Evolutionary conservation across 2,329 filamentous ascomycete genomes (phyloP).

Genomic region (Thielaviopsis ethacetica): DNA sequence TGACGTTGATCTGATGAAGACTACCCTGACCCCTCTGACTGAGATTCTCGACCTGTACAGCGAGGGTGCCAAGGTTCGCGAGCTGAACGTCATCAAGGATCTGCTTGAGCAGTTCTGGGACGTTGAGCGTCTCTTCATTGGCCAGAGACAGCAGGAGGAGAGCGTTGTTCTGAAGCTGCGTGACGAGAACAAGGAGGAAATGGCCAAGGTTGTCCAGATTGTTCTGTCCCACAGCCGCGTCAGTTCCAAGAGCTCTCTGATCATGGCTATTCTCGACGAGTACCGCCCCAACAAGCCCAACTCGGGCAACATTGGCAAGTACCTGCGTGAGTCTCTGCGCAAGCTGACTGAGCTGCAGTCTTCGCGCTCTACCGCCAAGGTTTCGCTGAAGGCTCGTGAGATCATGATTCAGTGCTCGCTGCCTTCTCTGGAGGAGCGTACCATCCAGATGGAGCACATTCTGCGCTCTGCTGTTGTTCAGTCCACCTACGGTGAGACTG

Average conservation of each 20-base stretch:
- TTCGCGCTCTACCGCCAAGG: constrained; percentile 69
- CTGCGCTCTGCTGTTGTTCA: constrained; percentile 88
- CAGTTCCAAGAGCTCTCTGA: constrained; percentile 80
- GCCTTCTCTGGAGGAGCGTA: constrained; percentile 88
- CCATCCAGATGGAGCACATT: constrained; percentile 96
- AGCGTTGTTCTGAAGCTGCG: constrained; percentile 85
- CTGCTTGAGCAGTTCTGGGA: constrained; percentile 70
- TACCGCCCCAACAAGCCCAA: constrained; percentile 91
- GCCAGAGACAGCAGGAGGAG: constrained; percentile 72
- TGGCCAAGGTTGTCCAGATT: constrained; percentile 66
- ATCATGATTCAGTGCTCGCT: constrained; percentile 94
- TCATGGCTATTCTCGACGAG: constrained; percentile 80
- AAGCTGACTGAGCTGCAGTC: constrained; percentile 84
- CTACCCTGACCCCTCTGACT: constrained; percentile 57
- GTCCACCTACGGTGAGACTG: constrained; percentile 92
- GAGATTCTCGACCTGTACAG: constrained; percentile 65
- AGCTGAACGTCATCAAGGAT: constrained; percentile 64
- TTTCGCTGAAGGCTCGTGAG: constrained; percentile 91
- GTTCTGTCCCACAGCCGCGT: constrained; percentile 91
- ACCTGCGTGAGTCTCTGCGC: constrained; percentile 67
- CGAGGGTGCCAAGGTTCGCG: constrained; percentile 80
- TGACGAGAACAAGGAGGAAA: constrained; percentile 92
- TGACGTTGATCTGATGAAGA: constrained; percentile 59
- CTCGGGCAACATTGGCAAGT: constrained; percentile 73
- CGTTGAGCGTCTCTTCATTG: constrained; percentile 77